These are phyloP conservation scores for Globisporangium paddicum DNA, from an alignment of 352 stramenopile species.

Conservation along the genomic window DNA sequence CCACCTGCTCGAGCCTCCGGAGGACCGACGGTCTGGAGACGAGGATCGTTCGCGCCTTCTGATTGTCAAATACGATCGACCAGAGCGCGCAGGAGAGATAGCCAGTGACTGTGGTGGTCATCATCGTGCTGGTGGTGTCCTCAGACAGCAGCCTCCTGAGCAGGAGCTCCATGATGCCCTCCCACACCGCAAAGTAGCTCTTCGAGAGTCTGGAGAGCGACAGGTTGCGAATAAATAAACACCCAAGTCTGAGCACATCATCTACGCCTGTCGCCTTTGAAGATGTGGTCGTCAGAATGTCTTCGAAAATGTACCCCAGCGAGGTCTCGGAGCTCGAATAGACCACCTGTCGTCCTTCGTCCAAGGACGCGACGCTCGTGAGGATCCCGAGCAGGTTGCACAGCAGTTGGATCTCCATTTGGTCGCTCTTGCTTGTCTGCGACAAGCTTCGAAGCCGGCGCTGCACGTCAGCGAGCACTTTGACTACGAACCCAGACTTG, in stretches of 20 bases:
- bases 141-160: slow-evolving; percentile 20
- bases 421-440: slow-evolving; percentile 32
- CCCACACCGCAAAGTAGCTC: slow-evolving; percentile 58
- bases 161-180: slow-evolving; percentile 33
- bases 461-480: slow-evolving; percentile 31
- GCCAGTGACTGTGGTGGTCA: not conserved
- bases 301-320: slow-evolving; percentile 36
- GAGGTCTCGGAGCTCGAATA: slow-evolving; percentile 25
- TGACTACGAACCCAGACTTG: slow-evolving; percentile 36
- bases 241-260: slow-evolving; percentile 24
- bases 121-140: not conserved
- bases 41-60: slow-evolving; percentile 46
- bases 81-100: slow-evolving; percentile 37
- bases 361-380: slow-evolving; percentile 27
- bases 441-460: slow-evolving; percentile 26
- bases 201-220: slow-evolving; percentile 45
- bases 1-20: slow-evolving; percentile 28
- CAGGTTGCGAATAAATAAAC: slow-evolving; percentile 56
- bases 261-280: slow-evolving; percentile 5
- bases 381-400: slow-evolving; percentile 44
- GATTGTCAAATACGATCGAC: slow-evolving; percentile 62
- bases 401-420: slow-evolving; percentile 26
- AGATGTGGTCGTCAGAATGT: slow-evolving; percentile 27
- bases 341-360: slow-evolving; percentile 42
- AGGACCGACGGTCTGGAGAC: slow-evolving; percentile 23